Conservation (phyloP, 2,329 filamentous ascomycete species). For the Venturia asperata region DNA sequence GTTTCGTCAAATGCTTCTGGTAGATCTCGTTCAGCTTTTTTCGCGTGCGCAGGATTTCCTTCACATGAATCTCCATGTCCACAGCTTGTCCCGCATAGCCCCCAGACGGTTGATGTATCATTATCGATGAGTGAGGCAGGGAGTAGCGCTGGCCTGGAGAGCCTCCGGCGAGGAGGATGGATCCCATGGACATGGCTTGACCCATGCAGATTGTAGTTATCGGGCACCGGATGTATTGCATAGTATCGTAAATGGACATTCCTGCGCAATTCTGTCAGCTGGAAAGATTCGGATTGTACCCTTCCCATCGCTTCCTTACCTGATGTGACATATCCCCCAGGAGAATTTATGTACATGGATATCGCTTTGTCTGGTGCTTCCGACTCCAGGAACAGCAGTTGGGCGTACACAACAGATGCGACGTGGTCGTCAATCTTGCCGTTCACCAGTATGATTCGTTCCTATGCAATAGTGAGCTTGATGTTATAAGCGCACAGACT, state of each 20-base stretch:
- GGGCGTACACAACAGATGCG: slow-evolving; percentile 64
- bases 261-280: slow-evolving; percentile 28
- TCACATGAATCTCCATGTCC: slow-evolving; percentile 95
- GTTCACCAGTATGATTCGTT: slow-evolving; percentile 91
- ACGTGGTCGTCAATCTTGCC: slow-evolving; percentile 80
- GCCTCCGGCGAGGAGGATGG: slow-evolving; percentile 78
- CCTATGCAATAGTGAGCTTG: slow-evolving; percentile 40
- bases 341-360: slow-evolving; percentile 95
- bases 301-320: slow-evolving; percentile 34
- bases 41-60: slow-evolving; percentile 84
- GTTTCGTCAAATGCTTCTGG: slow-evolving; percentile 71
- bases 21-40: slow-evolving; percentile 88
- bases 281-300: background rate
- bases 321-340: slow-evolving; percentile 85
- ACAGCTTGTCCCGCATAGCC: slow-evolving; percentile 59
- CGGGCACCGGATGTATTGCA: slow-evolving; percentile 90
- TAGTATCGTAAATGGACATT: slow-evolving; percentile 93
- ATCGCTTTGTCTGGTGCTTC: slow-evolving; percentile 93
- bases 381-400: slow-evolving; percentile 95
- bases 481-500: slow-evolving; percentile 7
- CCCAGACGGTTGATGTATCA: slow-evolving; percentile 93
- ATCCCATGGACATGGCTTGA: slow-evolving; percentile 92
- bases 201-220: slow-evolving; percentile 94
- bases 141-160: slow-evolving; percentile 78
- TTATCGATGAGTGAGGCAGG: slow-evolving; percentile 87